Base-by-base conservation (phyloP, 2,329 filamentous ascomycete genomes). In the Arthrobotrys sinensis region DNA sequence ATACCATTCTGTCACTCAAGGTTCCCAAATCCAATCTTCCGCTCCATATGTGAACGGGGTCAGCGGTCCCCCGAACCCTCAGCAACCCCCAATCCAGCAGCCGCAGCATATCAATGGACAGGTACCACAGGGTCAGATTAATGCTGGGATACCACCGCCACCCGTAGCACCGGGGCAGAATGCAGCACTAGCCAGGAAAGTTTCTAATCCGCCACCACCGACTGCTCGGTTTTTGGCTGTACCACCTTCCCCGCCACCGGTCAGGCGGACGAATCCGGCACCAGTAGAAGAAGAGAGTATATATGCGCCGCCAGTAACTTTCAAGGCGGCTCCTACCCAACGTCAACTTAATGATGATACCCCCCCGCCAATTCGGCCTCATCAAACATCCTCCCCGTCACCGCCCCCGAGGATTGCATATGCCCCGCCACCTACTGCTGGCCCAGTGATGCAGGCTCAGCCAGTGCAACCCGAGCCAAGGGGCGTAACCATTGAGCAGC, bases 321-420 rank as follows among this genome's bases (percentile, higher is more conserved):
- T 21, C 21, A 77, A 53, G 16, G 3, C 53, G 5, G 10, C 48
- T 7, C 14, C 66, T 24, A 4, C 32, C 4, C 60, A 50, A 45
- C 21, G 2, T 7, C 63, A 53, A 43, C 2, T 32, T 4, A 32
- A 60, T 28, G 60, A 77, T 52, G 73, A 77, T 32, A 62, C 12
- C 8, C 73, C 73, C 1, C 73, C 73, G 19, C 73, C 73, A 10
- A 8, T 77, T 32, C 24, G 62, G 10, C 66, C 73, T 38, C 66
- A 77, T 34, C 73, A 71, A 48, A 77, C 57, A 12, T 77, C 66
- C 19, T 77, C 73, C 8, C 73, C 73, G n/a, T 77, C 73, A 24
- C 73, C 73, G 10, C 73, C 73, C 10, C 73, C 73, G 1, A 66
- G 60, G 28, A 66, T 77, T 32, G 52, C 28, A 11, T 77, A 77